Evolutionary conservation across 2,329 filamentous ascomycete species (phyloP).

Genomic region (Tricladium varicosporioides): DNA sequence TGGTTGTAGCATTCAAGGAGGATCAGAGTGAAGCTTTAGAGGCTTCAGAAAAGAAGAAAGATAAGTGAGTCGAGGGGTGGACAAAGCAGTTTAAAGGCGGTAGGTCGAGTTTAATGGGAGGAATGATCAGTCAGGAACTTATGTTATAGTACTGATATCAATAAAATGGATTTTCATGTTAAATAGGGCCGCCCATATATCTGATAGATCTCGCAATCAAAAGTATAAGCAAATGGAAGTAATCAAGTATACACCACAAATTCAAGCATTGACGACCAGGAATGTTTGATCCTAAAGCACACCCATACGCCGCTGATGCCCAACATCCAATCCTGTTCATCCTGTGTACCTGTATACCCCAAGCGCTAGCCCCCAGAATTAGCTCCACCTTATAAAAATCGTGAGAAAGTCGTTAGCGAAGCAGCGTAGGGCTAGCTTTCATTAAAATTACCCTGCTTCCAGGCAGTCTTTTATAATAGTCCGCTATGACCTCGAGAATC

Average conservation of each 20-base stretch:
- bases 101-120: no score
- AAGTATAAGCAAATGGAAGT: background rate
- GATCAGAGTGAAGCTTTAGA: slow-evolving; percentile 52
- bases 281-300: slow-evolving; percentile 1
- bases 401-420: slow-evolving; percentile 2
- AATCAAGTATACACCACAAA: slow-evolving; percentile 2
- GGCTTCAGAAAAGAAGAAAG: slow-evolving; percentile 43
- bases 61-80: background rate
- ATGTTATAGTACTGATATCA: no score
- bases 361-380: slow-evolving; percentile 15
- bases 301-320: slow-evolving; percentile 23
- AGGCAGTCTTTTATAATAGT: background rate
- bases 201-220: background rate
- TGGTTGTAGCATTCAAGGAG: slow-evolving; percentile 88
- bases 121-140: no score
- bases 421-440: slow-evolving; percentile 7
- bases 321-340: slow-evolving; percentile 16
- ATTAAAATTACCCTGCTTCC: slow-evolving; percentile 5
- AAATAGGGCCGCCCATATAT: background rate
- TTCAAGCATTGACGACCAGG: background rate
- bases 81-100: no score
- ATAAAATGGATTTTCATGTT: background rate
- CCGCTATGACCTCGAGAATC: slow-evolving; percentile 65
- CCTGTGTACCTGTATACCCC: background rate
- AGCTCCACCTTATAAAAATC: slow-evolving; percentile 15